Conservation (phyloP, 2,329 filamentous ascomycete species). For the Camillea tinctor region DNA sequence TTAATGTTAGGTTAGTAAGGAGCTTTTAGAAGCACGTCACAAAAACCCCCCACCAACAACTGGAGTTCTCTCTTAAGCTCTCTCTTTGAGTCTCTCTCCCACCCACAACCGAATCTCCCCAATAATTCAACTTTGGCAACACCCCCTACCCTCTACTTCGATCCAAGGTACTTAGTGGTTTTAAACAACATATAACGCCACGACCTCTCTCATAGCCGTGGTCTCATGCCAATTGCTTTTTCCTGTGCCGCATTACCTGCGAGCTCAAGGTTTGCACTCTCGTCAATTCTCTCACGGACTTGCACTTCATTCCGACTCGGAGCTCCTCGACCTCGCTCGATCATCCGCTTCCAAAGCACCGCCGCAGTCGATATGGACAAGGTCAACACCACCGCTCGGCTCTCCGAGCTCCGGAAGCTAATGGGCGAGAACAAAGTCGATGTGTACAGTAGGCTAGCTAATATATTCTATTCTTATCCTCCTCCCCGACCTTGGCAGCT, state of each 20-base stretch:
- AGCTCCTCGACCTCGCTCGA: slow-evolving; percentile 4
- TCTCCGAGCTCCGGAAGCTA: slow-evolving; percentile 73
- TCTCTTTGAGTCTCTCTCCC: not conserved
- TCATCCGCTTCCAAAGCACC: slow-evolving; percentile 20
- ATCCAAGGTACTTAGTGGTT: too few relatives aligned
- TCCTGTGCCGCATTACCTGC: slow-evolving; percentile 17
- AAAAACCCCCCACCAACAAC: not conserved
- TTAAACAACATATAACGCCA: not conserved
- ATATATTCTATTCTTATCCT: slow-evolving; percentile 13
- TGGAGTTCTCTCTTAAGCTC: too few relatives aligned
- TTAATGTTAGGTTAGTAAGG: not conserved
- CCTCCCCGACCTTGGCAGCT: slow-evolving; percentile 15
- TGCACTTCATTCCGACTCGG: not conserved
- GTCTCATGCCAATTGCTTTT: slow-evolving; percentile 21
- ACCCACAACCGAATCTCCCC: not conserved
- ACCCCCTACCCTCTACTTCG: not conserved
- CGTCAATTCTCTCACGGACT: not conserved
- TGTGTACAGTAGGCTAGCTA: slow-evolving; percentile 72
- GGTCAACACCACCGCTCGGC: slow-evolving; percentile 74
- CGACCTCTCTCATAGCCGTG: not conserved
- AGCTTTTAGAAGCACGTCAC: not conserved
- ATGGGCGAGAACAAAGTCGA: slow-evolving; percentile 89
- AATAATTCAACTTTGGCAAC: not conserved
- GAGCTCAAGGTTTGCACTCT: slow-evolving; percentile 7
- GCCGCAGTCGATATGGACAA: slow-evolving; percentile 61